Conservation (phyloP, 768 basidiomycete genomes). For the Saitozyma sp. region DNA sequence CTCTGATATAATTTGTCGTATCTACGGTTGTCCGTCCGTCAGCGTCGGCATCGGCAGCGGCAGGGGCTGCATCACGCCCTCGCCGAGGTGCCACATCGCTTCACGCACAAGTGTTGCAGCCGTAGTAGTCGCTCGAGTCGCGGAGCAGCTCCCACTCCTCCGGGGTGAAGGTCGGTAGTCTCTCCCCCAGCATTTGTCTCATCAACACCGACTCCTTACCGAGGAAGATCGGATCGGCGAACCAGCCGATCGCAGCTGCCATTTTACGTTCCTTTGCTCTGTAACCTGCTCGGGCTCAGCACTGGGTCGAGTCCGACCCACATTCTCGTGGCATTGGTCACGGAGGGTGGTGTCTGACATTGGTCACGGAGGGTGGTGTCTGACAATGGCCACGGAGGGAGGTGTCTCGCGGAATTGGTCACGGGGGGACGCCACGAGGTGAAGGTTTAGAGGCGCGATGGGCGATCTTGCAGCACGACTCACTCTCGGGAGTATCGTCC, state of each 20-base stretch:
- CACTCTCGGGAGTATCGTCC: slow-evolving; percentile 67
- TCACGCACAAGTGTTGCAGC: slow-evolving; percentile 3
- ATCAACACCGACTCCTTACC: slow-evolving; percentile 4
- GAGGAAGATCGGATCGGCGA: slow-evolving; percentile 67
- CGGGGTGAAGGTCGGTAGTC: slow-evolving; percentile 2
- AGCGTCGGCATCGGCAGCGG: too few relatives aligned
- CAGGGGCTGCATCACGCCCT: too few relatives aligned
- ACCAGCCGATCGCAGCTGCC: slow-evolving; percentile 66
- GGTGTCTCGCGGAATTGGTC: background rate
- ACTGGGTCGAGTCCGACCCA: slow-evolving; percentile 14
- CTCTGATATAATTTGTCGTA: slow-evolving; percentile 3
- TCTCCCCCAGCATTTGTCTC: slow-evolving; percentile 4
- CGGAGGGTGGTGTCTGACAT: too few relatives aligned
- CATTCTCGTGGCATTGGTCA: slow-evolving; percentile 8
- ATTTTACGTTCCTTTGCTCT: slow-evolving; percentile 69
- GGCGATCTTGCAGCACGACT: slow-evolving; percentile 30
- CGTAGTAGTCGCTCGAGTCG: slow-evolving; percentile 7
- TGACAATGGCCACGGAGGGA: background rate
- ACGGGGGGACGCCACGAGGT: too few relatives aligned
- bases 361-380: background rate
- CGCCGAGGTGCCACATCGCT: background rate
- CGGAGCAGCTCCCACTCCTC: slow-evolving; percentile 9
- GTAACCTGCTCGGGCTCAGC: slow-evolving; percentile 56
- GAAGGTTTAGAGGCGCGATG: background rate
- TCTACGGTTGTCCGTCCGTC: too few relatives aligned